Percentiles rank a stretch among this genome's conserved stretches.
Conservation (phyloP, 306 rosid genomes). For the Dryas alaskensis region DNA sequence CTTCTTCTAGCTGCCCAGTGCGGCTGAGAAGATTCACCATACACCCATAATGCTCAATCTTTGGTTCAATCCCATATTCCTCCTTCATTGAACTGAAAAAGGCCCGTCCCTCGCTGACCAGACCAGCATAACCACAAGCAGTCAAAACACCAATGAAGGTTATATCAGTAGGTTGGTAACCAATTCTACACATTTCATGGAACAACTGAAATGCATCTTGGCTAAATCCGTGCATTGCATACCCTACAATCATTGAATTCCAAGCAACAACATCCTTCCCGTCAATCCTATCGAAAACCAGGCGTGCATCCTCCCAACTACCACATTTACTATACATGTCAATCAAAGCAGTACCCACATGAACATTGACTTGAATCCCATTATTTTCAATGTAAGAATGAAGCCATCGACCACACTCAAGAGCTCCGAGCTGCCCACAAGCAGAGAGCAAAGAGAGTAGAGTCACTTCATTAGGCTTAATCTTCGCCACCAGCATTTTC, state of each 20-base stretch:
- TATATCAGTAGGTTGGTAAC: conserved; percentile 51
- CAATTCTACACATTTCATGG: conserved; percentile 42
- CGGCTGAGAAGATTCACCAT: conserved; percentile 80
- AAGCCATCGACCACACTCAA: conserved; percentile 77
- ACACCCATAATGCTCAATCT: conserved; percentile 78
- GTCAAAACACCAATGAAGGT: conserved; percentile 64
- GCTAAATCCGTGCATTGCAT: conserved; percentile 64
- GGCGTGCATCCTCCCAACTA: conserved; percentile 59
- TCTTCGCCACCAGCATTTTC: conserved; percentile 49
- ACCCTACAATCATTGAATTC: conserved; percentile 77
- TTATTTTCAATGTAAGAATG: conserved; percentile 54
- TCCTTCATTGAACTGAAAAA: conserved; percentile 58
- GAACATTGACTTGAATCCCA: conserved; percentile 42
- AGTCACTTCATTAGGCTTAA: conserved; percentile 63
- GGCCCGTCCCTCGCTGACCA: conserved; percentile 53
- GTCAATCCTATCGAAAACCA: conserved; percentile 46
- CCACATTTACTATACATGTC: conserved; percentile 85
- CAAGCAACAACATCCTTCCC: conserved; percentile 69
- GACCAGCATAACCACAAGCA: conserved; percentile 73
- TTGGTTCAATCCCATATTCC: conserved; percentile 47
- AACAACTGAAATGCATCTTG: conserved; percentile 63
- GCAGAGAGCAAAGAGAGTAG: conserved; percentile 63
- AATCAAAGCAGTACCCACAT: conserved; percentile 65
- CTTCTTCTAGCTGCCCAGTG: conserved; percentile 67
- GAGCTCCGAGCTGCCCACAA: conserved; percentile 77